Conservation (phyloP, 2,329 filamentous ascomycete species). For the Amylocarpus encephaloides region DNA sequence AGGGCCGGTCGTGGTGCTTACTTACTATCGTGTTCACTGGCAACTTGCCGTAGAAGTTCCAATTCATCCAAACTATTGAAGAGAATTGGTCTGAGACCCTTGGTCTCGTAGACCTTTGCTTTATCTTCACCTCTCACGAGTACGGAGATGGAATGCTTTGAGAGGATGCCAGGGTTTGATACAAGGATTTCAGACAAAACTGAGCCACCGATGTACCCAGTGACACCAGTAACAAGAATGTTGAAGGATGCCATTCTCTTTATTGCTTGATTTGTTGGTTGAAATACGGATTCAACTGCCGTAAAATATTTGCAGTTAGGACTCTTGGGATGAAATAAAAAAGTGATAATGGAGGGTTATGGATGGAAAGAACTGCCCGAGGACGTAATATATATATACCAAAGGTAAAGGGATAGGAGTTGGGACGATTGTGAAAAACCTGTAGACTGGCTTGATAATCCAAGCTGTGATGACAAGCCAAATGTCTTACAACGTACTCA, state of each 20-base stretch:
- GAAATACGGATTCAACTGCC: no score
- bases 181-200: background rate
- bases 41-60: conserved; percentile 13
- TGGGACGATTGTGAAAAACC: no score
- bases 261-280: background rate
- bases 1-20: background rate
- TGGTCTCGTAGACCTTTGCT: conserved; percentile 7
- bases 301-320: no score
- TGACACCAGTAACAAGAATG: conserved; percentile 15
- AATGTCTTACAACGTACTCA: no score
- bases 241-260: conserved; percentile 8
- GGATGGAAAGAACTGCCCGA: no score
- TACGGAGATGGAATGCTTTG: conserved; percentile 11
- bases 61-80: conserved; percentile 18
- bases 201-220: conserved; percentile 11
- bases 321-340: no score
- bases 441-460: no score
- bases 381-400: no score
- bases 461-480: no score
- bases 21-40: conserved; percentile 21
- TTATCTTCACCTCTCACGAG: conserved; percentile 19
- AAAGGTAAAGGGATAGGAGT: no score
- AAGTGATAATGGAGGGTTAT: no score
- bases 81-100: conserved; percentile 14
- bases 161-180: background rate